These are phyloP conservation scores for Lichtheimia hyalospora DNA, from an alignment of 371 early-diverging fungal genomes.

Conservation along the genomic window DNA sequence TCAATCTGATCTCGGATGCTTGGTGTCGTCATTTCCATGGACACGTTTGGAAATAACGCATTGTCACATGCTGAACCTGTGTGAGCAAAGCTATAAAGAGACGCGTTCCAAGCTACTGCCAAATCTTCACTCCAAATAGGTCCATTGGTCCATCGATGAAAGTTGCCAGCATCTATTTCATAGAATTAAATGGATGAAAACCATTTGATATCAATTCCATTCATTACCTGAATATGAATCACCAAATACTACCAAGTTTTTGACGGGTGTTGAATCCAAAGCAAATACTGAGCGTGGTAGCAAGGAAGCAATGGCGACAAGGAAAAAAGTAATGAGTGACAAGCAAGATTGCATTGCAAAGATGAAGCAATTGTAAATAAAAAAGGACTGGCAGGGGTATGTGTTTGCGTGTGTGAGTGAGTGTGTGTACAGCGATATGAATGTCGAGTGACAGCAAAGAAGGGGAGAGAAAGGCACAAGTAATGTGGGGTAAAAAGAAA, in stretches of 20 bases:
- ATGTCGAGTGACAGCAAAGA: too few relatives aligned
- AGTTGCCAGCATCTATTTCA: slow-evolving; percentile 33
- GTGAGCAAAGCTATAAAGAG: slow-evolving; percentile 38
- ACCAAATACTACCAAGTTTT: slow-evolving; percentile 45
- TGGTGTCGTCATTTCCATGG: slow-evolving; percentile 18
- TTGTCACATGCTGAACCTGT: slow-evolving; percentile 43
- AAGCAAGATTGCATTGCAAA: too few relatives aligned
- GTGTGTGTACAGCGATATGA: too few relatives aligned
- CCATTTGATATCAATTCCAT: too few relatives aligned
- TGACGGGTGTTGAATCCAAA: slow-evolving; percentile 1
- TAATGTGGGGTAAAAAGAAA: too few relatives aligned
- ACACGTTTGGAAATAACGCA: slow-evolving; percentile 20
- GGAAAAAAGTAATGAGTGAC: not conserved
- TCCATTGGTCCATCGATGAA: slow-evolving; percentile 37
- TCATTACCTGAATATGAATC: slow-evolving; percentile 47
- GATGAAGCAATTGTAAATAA: too few relatives aligned
- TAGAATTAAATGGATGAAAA: not conserved
- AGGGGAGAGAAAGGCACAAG: too few relatives aligned
- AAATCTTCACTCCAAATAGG: slow-evolving; percentile 48
- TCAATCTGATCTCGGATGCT: slow-evolving; percentile 47
- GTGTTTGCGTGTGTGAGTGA: too few relatives aligned
- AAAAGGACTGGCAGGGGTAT: too few relatives aligned
- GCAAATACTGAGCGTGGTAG: not conserved
- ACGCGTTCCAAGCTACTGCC: slow-evolving; percentile 41
- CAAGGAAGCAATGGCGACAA: not conserved